Percentiles rank a stretch among this genome's conserved stretches.
Conservation (phyloP, 1,284 basidiomycete species). For the Trichosporon sp. region DNA sequence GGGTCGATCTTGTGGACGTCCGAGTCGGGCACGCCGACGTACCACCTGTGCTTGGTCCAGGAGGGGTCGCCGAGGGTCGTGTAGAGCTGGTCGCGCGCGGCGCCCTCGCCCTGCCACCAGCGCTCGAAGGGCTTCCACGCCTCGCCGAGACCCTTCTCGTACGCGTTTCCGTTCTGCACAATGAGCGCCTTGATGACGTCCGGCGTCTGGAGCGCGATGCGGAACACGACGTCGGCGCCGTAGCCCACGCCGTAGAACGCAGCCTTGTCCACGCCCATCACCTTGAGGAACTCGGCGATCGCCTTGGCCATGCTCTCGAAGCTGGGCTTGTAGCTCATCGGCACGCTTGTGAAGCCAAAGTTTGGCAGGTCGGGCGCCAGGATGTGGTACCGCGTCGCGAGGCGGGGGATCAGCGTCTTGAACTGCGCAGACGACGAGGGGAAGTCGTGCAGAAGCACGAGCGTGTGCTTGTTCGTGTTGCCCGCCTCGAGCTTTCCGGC, state of each 20-base stretch:
- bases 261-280: slow-evolving; percentile 56
- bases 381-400: slow-evolving; percentile 59
- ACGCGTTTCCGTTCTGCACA: slow-evolving; percentile 62
- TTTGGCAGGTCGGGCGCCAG: slow-evolving; percentile 62
- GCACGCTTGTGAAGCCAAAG: slow-evolving; percentile 60
- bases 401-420: slow-evolving; percentile 59
- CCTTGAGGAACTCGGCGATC: slow-evolving; percentile 58
- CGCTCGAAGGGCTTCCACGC: slow-evolving; percentile 50
- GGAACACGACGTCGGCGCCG: slow-evolving; percentile 58
- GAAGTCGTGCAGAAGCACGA: slow-evolving; percentile 62
- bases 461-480: slow-evolving; percentile 44
- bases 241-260: slow-evolving; percentile 62
- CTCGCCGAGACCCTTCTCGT: slow-evolving; percentile 58
- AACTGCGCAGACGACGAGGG: slow-evolving; percentile 61
- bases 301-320: slow-evolving; percentile 59
- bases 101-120: slow-evolving; percentile 54
- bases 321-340: slow-evolving; percentile 55
- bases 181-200: slow-evolving; percentile 59
- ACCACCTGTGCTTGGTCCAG: slow-evolving; percentile 32
- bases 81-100: slow-evolving; percentile 13
- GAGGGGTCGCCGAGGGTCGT: slow-evolving; percentile 22
- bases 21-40: slow-evolving; percentile 29
- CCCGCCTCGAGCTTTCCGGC: slow-evolving; percentile 58
- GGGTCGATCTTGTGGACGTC: slow-evolving; percentile 31
- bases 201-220: slow-evolving; percentile 59